phyloP scores from a whole-genome alignment of 345 rosid species.

The Euphorbia tirucalli region DNA sequence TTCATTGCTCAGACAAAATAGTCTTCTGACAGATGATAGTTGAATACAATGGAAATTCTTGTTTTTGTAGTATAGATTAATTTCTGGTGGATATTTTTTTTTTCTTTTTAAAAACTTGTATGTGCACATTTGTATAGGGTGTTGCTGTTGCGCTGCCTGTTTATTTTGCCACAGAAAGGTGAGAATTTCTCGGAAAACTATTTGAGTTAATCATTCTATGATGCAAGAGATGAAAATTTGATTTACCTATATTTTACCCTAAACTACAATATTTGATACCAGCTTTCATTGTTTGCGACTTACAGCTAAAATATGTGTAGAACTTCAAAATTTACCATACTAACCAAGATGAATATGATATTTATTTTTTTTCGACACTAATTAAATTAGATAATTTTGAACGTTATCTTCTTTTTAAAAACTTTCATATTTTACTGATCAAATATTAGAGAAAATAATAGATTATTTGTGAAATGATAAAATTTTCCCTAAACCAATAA shows the following conservation, averaged over 20 bases:
- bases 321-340: background rate
- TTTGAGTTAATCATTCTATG: constrained; percentile 11
- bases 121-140: constrained; percentile 51
- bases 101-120: constrained; percentile 9
- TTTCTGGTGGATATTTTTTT: too few relatives aligned
- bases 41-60: background rate
- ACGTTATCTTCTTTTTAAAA: background rate
- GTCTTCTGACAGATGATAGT: constrained; percentile 10
- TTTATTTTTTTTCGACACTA: background rate
- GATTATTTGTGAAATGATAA: too few relatives aligned
- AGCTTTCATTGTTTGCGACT: too few relatives aligned
- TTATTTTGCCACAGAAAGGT: constrained; percentile 98
- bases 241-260: too few relatives aligned
- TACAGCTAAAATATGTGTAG: background rate
- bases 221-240: too few relatives aligned
- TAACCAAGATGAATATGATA: background rate
- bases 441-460: too few relatives aligned
- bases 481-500: too few relatives aligned
- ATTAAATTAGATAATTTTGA: background rate
- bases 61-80: too few relatives aligned
- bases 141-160: constrained; percentile 97
- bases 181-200: constrained; percentile 21
- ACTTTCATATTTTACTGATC: too few relatives aligned
- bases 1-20: background rate
- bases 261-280: too few relatives aligned